A percentile compares a stretch with the other conserved stretches of the same genome.
Evolutionary conservation across 495 filamentous ascomycete genomes (phyloP).

Genomic region (Xylaria sp.): DNA sequence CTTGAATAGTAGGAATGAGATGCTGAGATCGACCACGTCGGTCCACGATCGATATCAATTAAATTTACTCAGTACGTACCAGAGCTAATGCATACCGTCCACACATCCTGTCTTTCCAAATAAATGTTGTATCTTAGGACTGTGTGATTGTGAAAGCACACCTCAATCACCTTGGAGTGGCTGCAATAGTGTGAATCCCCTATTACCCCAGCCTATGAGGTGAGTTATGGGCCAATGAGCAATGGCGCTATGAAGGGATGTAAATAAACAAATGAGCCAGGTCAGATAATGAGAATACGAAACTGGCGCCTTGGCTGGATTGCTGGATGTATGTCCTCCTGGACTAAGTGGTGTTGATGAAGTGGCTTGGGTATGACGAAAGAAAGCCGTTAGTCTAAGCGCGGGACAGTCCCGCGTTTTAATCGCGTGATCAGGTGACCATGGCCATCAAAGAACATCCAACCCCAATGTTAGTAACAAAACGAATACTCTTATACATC

Average conservation of each 20-base stretch:
- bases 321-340: neutral
- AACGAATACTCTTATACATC: neutral
- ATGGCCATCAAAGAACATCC: slow-evolving; percentile 10
- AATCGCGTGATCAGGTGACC: slow-evolving; percentile 27
- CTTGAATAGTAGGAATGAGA: neutral
- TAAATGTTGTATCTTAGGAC: neutral
- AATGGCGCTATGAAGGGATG: neutral
- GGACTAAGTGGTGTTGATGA: neutral
- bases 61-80: slow-evolving; percentile 55
- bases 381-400: neutral
- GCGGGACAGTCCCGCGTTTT: neutral
- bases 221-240: neutral
- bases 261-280: neutral
- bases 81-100: slow-evolving; percentile 83
- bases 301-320: neutral
- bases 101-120: too few relatives aligned
- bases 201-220: neutral
- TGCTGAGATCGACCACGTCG: neutral
- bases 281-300: neutral
- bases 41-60: neutral
- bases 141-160: neutral
- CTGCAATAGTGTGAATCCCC: neutral
- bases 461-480: neutral
- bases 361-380: slow-evolving; percentile 14
- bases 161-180: neutral